Conservation (phyloP, 495 filamentous ascomycete species). For the Rostrohypoxylon terebratum region DNA sequence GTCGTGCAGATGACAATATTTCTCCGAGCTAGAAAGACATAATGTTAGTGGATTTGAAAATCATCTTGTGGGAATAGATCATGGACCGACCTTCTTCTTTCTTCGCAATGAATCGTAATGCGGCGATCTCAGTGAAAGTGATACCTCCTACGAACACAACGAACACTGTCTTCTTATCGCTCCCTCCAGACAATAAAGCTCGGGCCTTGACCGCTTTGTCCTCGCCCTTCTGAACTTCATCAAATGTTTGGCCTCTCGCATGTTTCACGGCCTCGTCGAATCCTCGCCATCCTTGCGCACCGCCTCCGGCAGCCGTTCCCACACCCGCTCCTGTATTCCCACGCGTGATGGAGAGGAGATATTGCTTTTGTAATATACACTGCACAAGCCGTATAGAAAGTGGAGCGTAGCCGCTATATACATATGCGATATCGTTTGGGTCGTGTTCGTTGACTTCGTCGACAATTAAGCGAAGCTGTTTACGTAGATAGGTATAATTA, state of each 20-base stretch:
- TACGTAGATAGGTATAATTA: constrained; percentile 89
- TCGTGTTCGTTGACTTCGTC: constrained; percentile 97
- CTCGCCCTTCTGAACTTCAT: constrained; percentile 91
- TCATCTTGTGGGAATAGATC: neutral
- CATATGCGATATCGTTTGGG: constrained; percentile 96
- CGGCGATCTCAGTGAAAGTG: constrained; percentile 95
- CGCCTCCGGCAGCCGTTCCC: constrained; percentile 61
- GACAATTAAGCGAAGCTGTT: constrained; percentile 86
- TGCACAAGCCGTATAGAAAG: constrained; percentile 95
- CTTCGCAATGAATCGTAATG: constrained; percentile 87
- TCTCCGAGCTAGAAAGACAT: constrained; percentile 63
- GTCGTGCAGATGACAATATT: constrained; percentile 94
- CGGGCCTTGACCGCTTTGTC: constrained; percentile 93
- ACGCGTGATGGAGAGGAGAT: constrained; percentile 75
- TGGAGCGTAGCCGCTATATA: constrained; percentile 96
- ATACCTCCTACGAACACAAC: constrained; percentile 96
- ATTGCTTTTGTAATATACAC: constrained; percentile 90
- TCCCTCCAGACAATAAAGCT: constrained; percentile 79
- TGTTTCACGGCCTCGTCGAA: constrained; percentile 91
- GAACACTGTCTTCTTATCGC: constrained; percentile 83
- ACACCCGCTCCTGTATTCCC: constrained; percentile 63
- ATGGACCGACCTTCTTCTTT: constrained; percentile 77
- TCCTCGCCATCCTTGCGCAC: constrained; percentile 85
- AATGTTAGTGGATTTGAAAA: constrained; percentile 36
- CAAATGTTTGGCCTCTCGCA: constrained; percentile 86